These are phyloP conservation scores for Lactifluus echinatus DNA, from an alignment of 768 basidiomycete species.

Conservation along the genomic window DNA sequence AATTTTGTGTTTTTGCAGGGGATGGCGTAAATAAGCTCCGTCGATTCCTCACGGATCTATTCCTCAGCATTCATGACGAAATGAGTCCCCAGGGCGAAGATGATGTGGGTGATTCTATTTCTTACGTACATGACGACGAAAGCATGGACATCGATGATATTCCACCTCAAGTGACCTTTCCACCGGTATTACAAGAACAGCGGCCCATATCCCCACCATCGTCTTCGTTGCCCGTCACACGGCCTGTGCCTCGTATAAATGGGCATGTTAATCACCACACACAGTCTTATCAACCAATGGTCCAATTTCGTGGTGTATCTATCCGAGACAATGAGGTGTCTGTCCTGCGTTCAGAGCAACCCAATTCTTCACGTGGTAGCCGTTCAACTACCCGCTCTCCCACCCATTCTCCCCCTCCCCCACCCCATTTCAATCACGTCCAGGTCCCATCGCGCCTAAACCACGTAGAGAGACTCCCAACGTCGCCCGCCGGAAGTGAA, in stretches of 20 bases:
- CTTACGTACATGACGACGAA: constrained; percentile 29
- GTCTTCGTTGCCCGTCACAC: not conserved
- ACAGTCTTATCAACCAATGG: not conserved
- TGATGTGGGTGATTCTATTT: constrained; percentile 58
- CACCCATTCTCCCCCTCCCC: constrained; percentile 20
- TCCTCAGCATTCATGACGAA: constrained; percentile 64
- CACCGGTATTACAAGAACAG: constrained; percentile 3
- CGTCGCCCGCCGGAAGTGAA: constrained; percentile 54
- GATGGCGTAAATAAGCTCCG: constrained; percentile 81
- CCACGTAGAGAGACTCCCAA: constrained; percentile 29
- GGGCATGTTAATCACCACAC: constrained; percentile 8
- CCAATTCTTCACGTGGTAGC: constrained; percentile 31
- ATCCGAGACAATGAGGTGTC: constrained; percentile 34
- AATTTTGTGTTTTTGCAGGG: constrained; percentile 96
- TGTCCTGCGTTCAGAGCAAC: not conserved
- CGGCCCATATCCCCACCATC: not conserved
- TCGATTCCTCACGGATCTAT: constrained; percentile 65
- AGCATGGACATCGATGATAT: constrained; percentile 26
- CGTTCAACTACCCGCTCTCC: constrained; percentile 15
- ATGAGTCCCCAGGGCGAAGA: constrained; percentile 36
- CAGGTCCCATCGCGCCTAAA: constrained; percentile 40
- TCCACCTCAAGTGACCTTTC: constrained; percentile 26
- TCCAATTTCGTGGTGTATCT: constrained; percentile 24
- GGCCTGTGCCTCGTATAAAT: constrained; percentile 7
- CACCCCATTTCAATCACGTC: constrained; percentile 30